Evolutionary conservation across 2,329 filamentous ascomycete species (phyloP), one percentile per base, ranked within the genome.

Genomic region (Cercospora sp.): DNA sequence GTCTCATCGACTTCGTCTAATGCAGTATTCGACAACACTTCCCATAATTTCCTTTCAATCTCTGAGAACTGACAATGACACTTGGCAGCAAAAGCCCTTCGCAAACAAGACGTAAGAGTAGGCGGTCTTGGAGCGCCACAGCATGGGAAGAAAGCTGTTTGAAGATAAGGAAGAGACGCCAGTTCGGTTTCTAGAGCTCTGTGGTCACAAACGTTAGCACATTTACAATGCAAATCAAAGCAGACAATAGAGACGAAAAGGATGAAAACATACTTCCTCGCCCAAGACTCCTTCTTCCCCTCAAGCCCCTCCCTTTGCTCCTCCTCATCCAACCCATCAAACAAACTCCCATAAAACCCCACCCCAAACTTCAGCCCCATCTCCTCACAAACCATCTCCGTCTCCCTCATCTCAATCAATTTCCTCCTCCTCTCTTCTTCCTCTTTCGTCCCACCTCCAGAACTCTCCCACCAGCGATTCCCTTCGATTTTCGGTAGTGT

Each of bases 321-420:
- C 5, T 57, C 61, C 26, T 13, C 30, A 5, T 42, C 51, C 12
- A 33, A 23, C 8, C 68, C 71, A n/a, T 67, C 60, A 5, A 78
- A 60, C 64, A 78, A 61, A 8, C 68, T 70, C 13, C 74, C 61
- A 61, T 78, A 75, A 59, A 77, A 76, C 8, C 69, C 68, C 13
- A 76, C 74, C 0, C 77, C 77, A 31, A 75, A 66, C 18, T 67
- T 64, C 12, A 79, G 69, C 16, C 78, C 62, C 65, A 77, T 72
- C 68, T 79, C 77, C 64, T 79, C 75, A 18, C 72, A 72, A 5
- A 75, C 75, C 26, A 79, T 63, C 64, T 79, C 77, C 28, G 78
- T 72, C 60, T 79, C 77, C 18, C 69, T 72, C n/a, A 76, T 64
- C 23, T 67, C 66, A 42, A 70, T 68, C 5, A 69, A 12, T 16